Conservation (phyloP, 1,284 basidiomycete genomes). For the Bjerkandera adusta region DNA sequence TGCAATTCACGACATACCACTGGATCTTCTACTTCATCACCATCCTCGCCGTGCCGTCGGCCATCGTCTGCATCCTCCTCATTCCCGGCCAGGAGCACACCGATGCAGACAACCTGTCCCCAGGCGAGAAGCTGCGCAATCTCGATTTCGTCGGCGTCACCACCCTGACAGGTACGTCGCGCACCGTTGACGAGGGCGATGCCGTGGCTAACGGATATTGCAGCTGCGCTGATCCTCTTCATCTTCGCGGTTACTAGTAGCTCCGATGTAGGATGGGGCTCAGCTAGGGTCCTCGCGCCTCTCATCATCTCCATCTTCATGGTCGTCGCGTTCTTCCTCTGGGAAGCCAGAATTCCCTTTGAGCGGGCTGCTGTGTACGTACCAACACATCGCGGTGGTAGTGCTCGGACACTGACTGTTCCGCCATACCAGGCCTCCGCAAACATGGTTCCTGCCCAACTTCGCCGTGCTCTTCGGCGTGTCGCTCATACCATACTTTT, state of each 20-base stretch:
- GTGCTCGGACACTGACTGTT: no score
- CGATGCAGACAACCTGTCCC: background rate
- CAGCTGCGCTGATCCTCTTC: slow-evolving; percentile 37
- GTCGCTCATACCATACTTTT: slow-evolving; percentile 40
- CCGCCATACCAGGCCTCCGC: slow-evolving; percentile 29
- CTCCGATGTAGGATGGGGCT: slow-evolving; percentile 36
- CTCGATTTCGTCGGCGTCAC: slow-evolving; percentile 18
- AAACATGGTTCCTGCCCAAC: slow-evolving; percentile 43
- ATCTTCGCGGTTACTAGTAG: slow-evolving; percentile 40
- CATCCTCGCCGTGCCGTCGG: slow-evolving; percentile 30
- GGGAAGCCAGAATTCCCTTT: slow-evolving; percentile 33
- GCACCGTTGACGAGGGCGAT: background rate
- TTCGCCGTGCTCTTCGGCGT: slow-evolving; percentile 37
- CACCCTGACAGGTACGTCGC: slow-evolving; percentile 15
- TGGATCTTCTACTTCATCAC: slow-evolving; percentile 39
- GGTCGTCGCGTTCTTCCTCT: slow-evolving; percentile 35
- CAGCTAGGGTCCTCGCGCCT: slow-evolving; percentile 31
- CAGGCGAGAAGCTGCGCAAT: slow-evolving; percentile 9
- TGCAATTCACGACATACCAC: slow-evolving; percentile 30
- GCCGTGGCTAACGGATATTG: slow-evolving; percentile 8
- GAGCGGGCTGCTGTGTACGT: slow-evolving; percentile 35
- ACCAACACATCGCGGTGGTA: background rate
- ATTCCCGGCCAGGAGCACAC: slow-evolving; percentile 22
- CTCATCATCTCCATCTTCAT: slow-evolving; percentile 37
- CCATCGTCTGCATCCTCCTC: slow-evolving; percentile 28